A percentile compares a stretch with the other conserved stretches of the same genome.
Conservation (phyloP, 768 basidiomycete genomes). For the Paxillus involutus region DNA sequence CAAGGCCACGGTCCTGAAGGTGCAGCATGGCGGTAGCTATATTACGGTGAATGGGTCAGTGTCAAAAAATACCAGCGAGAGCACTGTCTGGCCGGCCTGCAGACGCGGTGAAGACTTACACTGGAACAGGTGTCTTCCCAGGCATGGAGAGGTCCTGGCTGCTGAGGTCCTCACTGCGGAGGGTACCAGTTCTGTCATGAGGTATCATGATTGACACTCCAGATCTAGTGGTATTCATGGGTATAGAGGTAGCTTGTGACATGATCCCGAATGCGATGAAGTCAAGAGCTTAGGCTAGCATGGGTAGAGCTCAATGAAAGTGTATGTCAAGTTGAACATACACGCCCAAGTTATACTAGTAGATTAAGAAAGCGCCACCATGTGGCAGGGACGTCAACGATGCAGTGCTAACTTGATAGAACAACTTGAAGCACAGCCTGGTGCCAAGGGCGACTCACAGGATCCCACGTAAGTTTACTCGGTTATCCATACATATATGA, state of each 20-base stretch:
- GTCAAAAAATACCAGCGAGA: not conserved
- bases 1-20: constrained; percentile 44
- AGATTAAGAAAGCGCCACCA: too few species aligned
- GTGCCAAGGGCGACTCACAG: too few species aligned
- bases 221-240: constrained; percentile 10
- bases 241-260: constrained; percentile 17
- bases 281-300: not conserved
- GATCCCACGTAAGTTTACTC: too few species aligned
- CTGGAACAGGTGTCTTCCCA: constrained; percentile 18
- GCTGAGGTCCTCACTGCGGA: not conserved
- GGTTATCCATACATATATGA: too few species aligned
- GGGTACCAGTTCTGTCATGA: not conserved
- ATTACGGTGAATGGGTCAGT: not conserved
- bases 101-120: constrained; percentile 12
- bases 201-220: not conserved
- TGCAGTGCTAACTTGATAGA: too few species aligned
- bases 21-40: constrained; percentile 36
- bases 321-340: not conserved
- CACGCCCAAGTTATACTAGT: not conserved
- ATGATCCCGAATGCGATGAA: constrained; percentile 7
- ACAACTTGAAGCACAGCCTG: too few species aligned
- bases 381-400: too few species aligned
- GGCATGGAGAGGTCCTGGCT: constrained; percentile 2
- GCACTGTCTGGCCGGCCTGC: too few species aligned
- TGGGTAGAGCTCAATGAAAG: not conserved